phyloP scores from a whole-genome alignment of 108 stramenopile species.

The Nannochloropsis gaditana region DNA sequence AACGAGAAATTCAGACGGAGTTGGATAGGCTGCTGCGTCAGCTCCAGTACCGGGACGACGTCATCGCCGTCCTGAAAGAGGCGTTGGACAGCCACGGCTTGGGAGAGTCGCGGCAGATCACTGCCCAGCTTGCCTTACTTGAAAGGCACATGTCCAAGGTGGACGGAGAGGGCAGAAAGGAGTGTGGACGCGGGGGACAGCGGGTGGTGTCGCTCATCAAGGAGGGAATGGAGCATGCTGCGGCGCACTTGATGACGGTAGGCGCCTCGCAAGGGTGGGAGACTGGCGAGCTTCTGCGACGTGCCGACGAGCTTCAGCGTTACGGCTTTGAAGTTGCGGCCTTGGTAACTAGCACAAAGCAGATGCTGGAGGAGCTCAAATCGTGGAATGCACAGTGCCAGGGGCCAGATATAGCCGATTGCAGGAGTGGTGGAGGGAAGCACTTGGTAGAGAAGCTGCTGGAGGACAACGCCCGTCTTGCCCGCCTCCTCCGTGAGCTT shows the following conservation, averaged over 20 bases:
- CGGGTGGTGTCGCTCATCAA: background rate
- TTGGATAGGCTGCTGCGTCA: background rate
- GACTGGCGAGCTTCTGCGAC: background rate
- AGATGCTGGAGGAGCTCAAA: background rate
- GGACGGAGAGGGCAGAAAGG: background rate
- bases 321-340: background rate
- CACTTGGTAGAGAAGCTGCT: background rate
- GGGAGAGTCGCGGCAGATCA: background rate
- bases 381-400: too few relatives aligned
- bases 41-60: background rate
- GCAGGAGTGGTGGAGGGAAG: background rate
- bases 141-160: background rate
- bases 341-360: background rate
- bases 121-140: background rate
- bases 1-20: background rate
- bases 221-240: slow-evolving; percentile 16
- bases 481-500: background rate
- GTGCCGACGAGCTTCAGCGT: background rate
- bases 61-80: slow-evolving; percentile 4
- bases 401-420: too few relatives aligned
- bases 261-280: slow-evolving; percentile 9
- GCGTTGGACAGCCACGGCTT: background rate
- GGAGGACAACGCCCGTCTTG: background rate
- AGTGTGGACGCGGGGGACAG: background rate
- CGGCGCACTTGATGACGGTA: slow-evolving; percentile 14